These are phyloP conservation scores for Groenewaldozyma tartarivorans DNA, from an alignment of 805 yeast genomes.

Conservation along the genomic window DNA sequence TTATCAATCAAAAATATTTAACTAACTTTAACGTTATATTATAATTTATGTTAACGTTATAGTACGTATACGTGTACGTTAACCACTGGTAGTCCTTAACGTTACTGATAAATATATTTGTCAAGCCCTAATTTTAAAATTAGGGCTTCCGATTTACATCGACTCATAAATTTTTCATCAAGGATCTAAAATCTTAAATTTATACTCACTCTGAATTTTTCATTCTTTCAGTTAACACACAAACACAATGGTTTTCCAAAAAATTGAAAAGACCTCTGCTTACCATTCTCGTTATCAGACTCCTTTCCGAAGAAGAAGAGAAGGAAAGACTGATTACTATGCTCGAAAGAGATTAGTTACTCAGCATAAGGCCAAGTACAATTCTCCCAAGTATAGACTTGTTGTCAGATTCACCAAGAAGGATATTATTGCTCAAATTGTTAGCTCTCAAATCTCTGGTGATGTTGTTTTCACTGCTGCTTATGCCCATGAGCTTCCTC, in stretches of 20 bases:
- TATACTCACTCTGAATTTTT: background rate
- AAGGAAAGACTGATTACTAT: conserved; percentile 99
- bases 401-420: conserved; percentile 99
- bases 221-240: conserved; percentile 6
- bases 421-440: conserved; percentile 96
- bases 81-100: no score
- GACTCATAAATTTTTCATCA: no score
- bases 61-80: no score
- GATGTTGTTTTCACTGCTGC: conserved; percentile 95
- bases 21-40: no score
- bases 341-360: conserved; percentile 99
- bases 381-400: conserved; percentile 98
- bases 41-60: no score
- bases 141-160: no score
- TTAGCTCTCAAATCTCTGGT: conserved; percentile 95
- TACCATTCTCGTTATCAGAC: conserved; percentile 99
- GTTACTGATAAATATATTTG: no score
- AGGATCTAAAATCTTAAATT: no score
- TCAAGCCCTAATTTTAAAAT: no score
- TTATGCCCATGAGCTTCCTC: conserved; percentile 97
- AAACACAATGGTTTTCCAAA: conserved; percentile 65
- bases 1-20: no score
- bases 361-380: conserved; percentile 99
- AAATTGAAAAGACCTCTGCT: conserved; percentile 70
- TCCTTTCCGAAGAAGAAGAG: conserved; percentile 99